Evolutionary conservation across 2,329 filamentous ascomycete species (phyloP), one percentile per base, ranked within the genome.

Genomic region (Fusarium sp.): DNA sequence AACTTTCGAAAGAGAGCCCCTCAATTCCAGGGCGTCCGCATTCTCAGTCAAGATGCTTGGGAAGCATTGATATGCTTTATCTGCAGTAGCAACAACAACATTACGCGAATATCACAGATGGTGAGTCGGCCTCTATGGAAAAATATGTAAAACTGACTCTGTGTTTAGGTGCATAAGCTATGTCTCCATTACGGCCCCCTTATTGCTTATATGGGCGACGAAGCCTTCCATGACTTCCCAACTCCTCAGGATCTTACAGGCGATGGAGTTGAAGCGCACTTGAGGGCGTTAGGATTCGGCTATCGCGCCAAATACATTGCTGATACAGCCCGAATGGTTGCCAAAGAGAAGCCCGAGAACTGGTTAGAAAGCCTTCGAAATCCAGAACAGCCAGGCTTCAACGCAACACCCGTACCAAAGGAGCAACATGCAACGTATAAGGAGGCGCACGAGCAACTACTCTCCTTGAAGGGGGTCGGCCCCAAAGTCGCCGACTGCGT

Each of bases 51-150:
- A 81, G 94, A 98, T 83, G 91, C 95, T 1, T 99, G 97, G 96
- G 96, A 99, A 80, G 90, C 96, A 1, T 84, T 99, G 22, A 84
- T 99, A 24, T 91, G 92, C 58, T 99, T 99, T 80, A 99, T 99
- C 69, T 99, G 96, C 85, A 98, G 94, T 80, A 97, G 94, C 80
- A 99, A 99, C 81, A 99, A 99, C 82, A 98, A 99, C 77, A 99
- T 99, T 64, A 87, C 91, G 3, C 89, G 96, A 39, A 99, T 99
- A 77, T 95, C 93, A 7, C 93, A 97, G 80, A 99, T 99, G 96
- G 94, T 92, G 74, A 67, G 76, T 44, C 38, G 26, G 17, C 21
- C 9, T 8, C 14, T 33, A 13, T 14, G 17, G 2, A 6, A 38
- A 19, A 7, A 28, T 4, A 4, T 22, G 7, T 1, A 47, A 31